Evolutionary conservation across 1,139 yeast genomes (phyloP).

Genomic region (Geotrichum candidum): DNA sequence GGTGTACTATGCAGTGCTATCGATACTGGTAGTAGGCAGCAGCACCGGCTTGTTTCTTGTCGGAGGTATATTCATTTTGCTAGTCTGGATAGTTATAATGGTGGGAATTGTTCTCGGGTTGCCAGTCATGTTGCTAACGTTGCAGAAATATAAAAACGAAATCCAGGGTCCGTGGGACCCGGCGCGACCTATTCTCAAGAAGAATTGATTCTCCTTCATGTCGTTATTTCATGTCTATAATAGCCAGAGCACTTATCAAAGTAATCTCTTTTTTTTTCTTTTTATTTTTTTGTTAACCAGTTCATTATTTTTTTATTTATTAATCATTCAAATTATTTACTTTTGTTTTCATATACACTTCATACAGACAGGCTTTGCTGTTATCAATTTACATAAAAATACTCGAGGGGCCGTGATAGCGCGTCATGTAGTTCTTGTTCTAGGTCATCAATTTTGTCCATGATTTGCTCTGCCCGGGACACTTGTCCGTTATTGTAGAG

Average conservation of each 20-base stretch:
- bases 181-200: conserved; percentile 52
- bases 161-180: conserved; percentile 94
- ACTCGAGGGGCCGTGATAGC: background rate
- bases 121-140: conserved; percentile 62
- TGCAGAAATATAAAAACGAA: conserved; percentile 81
- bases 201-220: background rate
- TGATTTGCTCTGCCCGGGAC: conserved; percentile 6
- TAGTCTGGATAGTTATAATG: conserved; percentile 48
- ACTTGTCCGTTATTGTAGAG: conserved; percentile 11
- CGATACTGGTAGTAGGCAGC: conserved; percentile 25
- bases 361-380: background rate
- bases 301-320: background rate
- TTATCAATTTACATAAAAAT: conserved; percentile 1
- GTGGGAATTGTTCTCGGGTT: conserved; percentile 48
- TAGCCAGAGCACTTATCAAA: background rate
- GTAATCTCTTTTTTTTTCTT: background rate
- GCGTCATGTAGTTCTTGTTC: conserved; percentile 14
- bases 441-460: conserved; percentile 14
- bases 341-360: background rate
- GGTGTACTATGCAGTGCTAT: conserved; percentile 27
- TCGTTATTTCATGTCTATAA: too few relatives aligned
- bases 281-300: background rate
- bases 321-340: background rate
- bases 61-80: conserved; percentile 40
- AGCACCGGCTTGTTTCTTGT: conserved; percentile 35